A percentile compares a stretch with the other conserved stretches of the same genome.
phyloP scores from a whole-genome alignment of 2,329 filamentous ascomycete species.

The Arthrobotrys sinensis region DNA sequence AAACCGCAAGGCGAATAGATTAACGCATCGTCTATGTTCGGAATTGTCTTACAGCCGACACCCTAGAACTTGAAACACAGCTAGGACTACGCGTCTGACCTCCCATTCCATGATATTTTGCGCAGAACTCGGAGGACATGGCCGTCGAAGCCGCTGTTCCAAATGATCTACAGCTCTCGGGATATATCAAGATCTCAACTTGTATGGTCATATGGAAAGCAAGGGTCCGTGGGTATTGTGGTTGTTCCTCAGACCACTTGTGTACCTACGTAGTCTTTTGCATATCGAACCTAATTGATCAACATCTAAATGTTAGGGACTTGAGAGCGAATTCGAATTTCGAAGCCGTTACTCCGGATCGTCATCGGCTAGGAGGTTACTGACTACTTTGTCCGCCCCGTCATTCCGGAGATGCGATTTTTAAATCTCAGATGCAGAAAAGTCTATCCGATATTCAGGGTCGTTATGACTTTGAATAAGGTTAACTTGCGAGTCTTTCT shows the following conservation, averaged over 20 bases:
- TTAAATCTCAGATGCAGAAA: slow-evolving; percentile 27
- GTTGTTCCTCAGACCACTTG: slow-evolving; percentile 1
- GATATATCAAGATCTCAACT: slow-evolving; percentile 18
- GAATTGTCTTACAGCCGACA: slow-evolving; percentile 20
- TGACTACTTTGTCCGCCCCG: slow-evolving; percentile 28
- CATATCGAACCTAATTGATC: neutral
- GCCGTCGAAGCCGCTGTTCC: slow-evolving; percentile 52
- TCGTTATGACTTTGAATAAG: neutral
- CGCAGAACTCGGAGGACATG: slow-evolving; percentile 26
- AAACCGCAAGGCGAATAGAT: slow-evolving; percentile 12
- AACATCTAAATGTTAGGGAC: neutral
- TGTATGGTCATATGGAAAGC: neutral
- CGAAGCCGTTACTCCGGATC: slow-evolving; percentile 48
- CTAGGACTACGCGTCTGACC: slow-evolving; percentile 33
- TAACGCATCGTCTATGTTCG: slow-evolving; percentile 23
- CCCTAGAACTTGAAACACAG: slow-evolving; percentile 41
- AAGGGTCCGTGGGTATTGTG: neutral
- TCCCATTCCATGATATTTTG: slow-evolving; percentile 21
- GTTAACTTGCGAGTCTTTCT: neutral
- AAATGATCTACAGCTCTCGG: slow-evolving; percentile 45
- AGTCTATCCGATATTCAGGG: slow-evolving; percentile 31
- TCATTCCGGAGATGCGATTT: slow-evolving; percentile 32
- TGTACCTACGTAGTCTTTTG: neutral
- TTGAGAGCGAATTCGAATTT: neutral
- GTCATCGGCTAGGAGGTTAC: slow-evolving; percentile 21